phyloP scores from a whole-genome alignment of 306 rosid genomes.

The Arachis stenosperma region DNA sequence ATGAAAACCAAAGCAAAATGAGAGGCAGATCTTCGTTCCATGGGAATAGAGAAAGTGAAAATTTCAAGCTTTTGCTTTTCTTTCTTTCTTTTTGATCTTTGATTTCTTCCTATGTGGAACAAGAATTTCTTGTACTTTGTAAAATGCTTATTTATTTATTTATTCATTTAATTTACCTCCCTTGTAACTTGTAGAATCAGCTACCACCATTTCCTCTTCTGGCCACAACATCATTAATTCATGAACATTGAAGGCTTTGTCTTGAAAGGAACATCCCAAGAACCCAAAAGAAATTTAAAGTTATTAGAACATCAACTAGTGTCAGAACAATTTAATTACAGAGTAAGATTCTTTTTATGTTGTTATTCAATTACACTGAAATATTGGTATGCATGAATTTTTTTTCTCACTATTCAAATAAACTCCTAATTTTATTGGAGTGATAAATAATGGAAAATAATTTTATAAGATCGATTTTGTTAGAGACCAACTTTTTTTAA shows the following conservation, averaged over 20 bases:
- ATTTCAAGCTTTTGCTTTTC: constrained; percentile 59
- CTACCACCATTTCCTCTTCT: constrained; percentile 35
- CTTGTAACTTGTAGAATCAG: constrained; percentile 43
- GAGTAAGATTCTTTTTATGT: too few species aligned
- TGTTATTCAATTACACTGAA: too few species aligned
- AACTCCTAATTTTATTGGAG: too few species aligned
- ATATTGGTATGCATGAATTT: too few species aligned
- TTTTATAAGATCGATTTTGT: too few species aligned
- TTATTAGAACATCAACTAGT: too few species aligned
- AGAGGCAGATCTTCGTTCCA: constrained; percentile 86
- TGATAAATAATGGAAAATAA: too few species aligned
- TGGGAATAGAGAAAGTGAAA: constrained; percentile 92
- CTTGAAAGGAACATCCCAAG: neutral
- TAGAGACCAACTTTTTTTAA: too few species aligned
- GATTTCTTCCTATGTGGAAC: constrained; percentile 45
- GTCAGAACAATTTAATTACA: too few species aligned
- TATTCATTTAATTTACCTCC: neutral
- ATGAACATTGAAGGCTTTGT: neutral
- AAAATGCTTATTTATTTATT: neutral
- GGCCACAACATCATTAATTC: constrained; percentile 29
- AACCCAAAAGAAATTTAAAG: too few species aligned
- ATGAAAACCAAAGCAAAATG: constrained; percentile 52
- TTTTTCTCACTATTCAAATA: too few species aligned
- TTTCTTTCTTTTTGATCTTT: constrained; percentile 31
- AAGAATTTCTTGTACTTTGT: constrained; percentile 20